Evolutionary conservation across 208 protist genomes (phyloP), one percentile per base, ranked within the genome.

Genomic region (Borovskyia barvae): DNA sequence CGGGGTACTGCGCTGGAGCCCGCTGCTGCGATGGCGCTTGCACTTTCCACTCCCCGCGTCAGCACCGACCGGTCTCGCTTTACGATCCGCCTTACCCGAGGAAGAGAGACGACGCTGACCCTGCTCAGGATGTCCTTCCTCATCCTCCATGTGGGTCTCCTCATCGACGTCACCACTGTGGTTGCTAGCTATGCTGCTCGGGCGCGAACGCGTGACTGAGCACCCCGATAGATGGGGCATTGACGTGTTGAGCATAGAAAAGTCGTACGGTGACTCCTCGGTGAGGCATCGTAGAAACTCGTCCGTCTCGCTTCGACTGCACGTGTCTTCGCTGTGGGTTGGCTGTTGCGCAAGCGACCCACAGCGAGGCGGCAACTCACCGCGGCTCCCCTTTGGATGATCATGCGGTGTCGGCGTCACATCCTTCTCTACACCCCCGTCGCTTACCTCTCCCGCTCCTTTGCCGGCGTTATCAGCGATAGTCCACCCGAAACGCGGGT

Each of bases 181-280:
- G 32, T 39, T 30, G 43, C 41, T 50, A 6, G 22, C 24, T 17
- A n/a, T 61, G 42, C 54, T 24, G 32, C 54, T 47, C 45, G 26
- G 19, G 35, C 39, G 15, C 30, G 43, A 56, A 22, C 45, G 42
- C 14, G 63, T 22, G 12, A 26, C 17, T 17, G 52, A 19, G 52
- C 52, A 47, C 1, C n/a, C 41, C 17, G 25, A 32, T 2, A 33
- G 45, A 14, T 43, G 5, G 0, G 3, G 19, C 11, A 8, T 29
- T 5, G 41, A 19, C 30, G 48, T 19, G 33, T 19, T 30, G 22
- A 57, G 46, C 54, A 57, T 55, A 20, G 63, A 63, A 46, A 70
- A 43, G 20, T 63, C 54, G 26, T 63, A 63, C 8, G 63, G 63
- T 2, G 63, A 70, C 53, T 70, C 63, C 30, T 70, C 63, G 17